These are phyloP conservation scores for Cercospora citrullina DNA, from an alignment of 2,329 filamentous ascomycete genomes.

Conservation along the genomic window DNA sequence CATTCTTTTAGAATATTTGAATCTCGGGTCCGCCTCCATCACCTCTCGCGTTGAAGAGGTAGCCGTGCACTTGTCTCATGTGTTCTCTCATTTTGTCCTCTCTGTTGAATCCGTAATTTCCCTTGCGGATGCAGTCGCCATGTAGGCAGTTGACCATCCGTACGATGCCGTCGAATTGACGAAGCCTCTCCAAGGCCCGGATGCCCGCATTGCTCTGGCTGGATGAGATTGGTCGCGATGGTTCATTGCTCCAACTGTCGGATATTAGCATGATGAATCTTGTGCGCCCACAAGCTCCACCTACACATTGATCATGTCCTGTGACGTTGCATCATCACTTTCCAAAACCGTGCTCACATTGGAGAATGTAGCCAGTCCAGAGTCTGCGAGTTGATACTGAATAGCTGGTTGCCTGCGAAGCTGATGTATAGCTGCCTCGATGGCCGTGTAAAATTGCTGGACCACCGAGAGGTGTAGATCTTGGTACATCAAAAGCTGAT, in stretches of 20 bases:
- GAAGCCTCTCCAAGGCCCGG: not conserved
- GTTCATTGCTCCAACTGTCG: not conserved
- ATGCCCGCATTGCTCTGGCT: not conserved
- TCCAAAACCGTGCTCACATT: not conserved
- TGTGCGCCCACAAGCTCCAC: not conserved
- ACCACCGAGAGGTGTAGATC: not conserved
- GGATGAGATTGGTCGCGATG: not conserved
- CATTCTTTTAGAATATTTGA: not conserved
- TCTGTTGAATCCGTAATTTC: slow-evolving; percentile 55
- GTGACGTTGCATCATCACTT: not conserved
- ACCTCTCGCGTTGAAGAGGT: not conserved
- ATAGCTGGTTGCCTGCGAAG: not conserved
- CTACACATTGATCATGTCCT: not conserved
- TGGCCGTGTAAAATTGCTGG: not conserved
- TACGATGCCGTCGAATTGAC: not conserved
- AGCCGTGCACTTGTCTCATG: slow-evolving; percentile 54
- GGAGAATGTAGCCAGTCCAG: not conserved
- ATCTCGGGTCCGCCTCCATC: not conserved
- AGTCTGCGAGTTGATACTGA: not conserved
- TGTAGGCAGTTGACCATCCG: slow-evolving; percentile 46
- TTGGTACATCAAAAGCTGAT: not conserved
- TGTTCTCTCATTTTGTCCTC: slow-evolving; percentile 61
- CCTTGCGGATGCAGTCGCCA: slow-evolving; percentile 45
- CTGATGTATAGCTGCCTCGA: not conserved
- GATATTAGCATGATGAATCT: not conserved